Base-by-base conservation (phyloP, 305 asterid species). In the Rubia tinctorum region DNA sequence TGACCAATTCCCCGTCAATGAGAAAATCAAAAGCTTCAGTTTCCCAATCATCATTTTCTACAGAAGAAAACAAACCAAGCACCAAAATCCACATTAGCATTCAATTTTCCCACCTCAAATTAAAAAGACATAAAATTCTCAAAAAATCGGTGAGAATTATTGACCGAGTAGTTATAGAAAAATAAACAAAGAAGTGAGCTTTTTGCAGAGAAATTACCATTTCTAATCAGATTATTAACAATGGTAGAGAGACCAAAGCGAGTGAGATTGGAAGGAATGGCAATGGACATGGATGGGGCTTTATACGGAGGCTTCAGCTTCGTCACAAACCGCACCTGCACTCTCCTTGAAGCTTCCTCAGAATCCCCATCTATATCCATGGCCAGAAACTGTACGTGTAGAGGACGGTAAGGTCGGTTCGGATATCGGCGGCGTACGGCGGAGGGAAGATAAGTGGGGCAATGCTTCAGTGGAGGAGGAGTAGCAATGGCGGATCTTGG, bases 281-380 rank as follows among this genome's bases (percentile, higher is more conserved):
- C 80, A 80, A 94, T 88, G 62, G 97, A 84, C 75, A 83, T 59
- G 3, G 83, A 82, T 72, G 89, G 91, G 20, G 78, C 82, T 75
- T 84, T 86, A 72, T 88, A 91, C 18, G 89, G 93, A 3, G 83
- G 71, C 47, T 86, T 85, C 61, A 91, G 86, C 80, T 88, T 93
- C 61, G 98, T 94, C 1, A 88, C 76, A 82, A 94, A 94, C 65
- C 98, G 92, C 56, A 90, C 99, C 73, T 90, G 92, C 67, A 94
- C 86, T 60, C 95, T 90, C 80, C 87, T 83, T 66, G 87, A 68
- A 10, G 85, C 74, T 53, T 81, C 87, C 73, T 85, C 95, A 30
- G 39, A 81, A 22, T 69, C 83, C 49, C 81, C 91, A 67, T 87
- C 90, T 20, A 81, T 73, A 47, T 83, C 91, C 97, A 91, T 91